A percentile compares a stretch with the other conserved stretches of the same genome.
phyloP scores from a whole-genome alignment of 805 yeast species.

The Saturnispora kantuleensis region DNA sequence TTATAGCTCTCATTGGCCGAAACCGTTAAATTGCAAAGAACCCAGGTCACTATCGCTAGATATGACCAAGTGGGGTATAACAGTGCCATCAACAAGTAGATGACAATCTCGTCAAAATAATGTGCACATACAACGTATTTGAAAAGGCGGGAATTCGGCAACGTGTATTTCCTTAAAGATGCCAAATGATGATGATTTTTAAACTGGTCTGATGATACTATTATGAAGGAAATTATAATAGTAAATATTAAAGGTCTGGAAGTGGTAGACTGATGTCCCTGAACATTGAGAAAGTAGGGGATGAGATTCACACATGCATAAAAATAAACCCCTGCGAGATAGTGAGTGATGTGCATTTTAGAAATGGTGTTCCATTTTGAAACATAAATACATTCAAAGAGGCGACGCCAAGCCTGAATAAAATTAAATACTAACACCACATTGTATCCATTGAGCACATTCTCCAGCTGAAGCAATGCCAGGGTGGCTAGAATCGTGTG shows the following conservation, averaged over 20 bases:
- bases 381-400: constrained; percentile 43
- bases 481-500: constrained; percentile 27
- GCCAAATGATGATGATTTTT: constrained; percentile 43
- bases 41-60: constrained; percentile 28
- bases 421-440: constrained; percentile 17
- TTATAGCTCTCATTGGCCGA: constrained; percentile 37
- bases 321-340: constrained; percentile 52
- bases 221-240: constrained; percentile 20
- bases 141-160: constrained; percentile 46
- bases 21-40: constrained; percentile 38
- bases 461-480: background rate
- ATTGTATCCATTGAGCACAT: background rate
- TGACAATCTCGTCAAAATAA: constrained; percentile 53
- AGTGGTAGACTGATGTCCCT: background rate
- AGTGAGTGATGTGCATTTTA: constrained; percentile 57
- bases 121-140: constrained; percentile 51
- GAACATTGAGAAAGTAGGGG: constrained; percentile 10
- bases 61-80: constrained; percentile 13
- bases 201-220: constrained; percentile 37
- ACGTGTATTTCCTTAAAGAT: constrained; percentile 40
- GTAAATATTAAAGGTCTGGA: background rate
- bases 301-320: constrained; percentile 40
- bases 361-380: constrained; percentile 38
- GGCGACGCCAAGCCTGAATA: constrained; percentile 48
- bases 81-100: constrained; percentile 32